Evolutionary conservation across 2,329 filamentous ascomycete genomes (phyloP), one percentile per base, ranked within the genome.

Genomic region (Chaetomium strumarium): DNA sequence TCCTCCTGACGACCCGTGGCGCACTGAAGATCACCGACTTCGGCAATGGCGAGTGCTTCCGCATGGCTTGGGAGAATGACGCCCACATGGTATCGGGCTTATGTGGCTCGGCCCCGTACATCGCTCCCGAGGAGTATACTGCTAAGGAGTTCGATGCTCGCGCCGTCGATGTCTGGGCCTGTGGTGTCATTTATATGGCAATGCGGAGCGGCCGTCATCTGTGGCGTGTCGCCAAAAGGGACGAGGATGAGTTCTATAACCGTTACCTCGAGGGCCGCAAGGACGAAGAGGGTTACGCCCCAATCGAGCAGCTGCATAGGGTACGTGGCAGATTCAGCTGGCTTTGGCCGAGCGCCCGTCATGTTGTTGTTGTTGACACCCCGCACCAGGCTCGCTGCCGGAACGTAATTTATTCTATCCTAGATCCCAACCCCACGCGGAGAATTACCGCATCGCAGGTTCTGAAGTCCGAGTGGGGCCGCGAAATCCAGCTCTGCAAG

Each of bases 51-150:
- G 93, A 99, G 71, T 99, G 93, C 71, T 99, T 99, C 79, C 86
- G 93, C 51, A 97, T 97, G 92, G 93, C 93, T 2, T 99, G 93
- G 93, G 93, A 99, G 70, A 93, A 90, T 49, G 91, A 97, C 69
- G 87, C 93, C 17, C 93, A 97, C 70, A 96, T 97, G 91, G 96
- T 95, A 3, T 92, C 90, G 38, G 93, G 93, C 40, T 83, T 99
- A 12, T 99, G 93, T 69, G 93, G 93, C 38, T 96, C 91, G 13
- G 93, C 92, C 19, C 93, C 93, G 0, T 99, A 99, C 67, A 99
- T 99, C 61, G 89, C 93, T 1, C 93, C 93, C 0, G 93, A 99
- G 68, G 93, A 99, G 69, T 99, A 99, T 64, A 82, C 85, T 2
- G 91, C 95, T 66, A 90, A 86, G 68, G 93, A 99, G 67, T 99